A percentile compares a stretch with the other conserved stretches of the same genome.
Evolutionary conservation across 352 stramenopile species (phyloP).

Genomic region (Phytophthora pluvialis): DNA sequence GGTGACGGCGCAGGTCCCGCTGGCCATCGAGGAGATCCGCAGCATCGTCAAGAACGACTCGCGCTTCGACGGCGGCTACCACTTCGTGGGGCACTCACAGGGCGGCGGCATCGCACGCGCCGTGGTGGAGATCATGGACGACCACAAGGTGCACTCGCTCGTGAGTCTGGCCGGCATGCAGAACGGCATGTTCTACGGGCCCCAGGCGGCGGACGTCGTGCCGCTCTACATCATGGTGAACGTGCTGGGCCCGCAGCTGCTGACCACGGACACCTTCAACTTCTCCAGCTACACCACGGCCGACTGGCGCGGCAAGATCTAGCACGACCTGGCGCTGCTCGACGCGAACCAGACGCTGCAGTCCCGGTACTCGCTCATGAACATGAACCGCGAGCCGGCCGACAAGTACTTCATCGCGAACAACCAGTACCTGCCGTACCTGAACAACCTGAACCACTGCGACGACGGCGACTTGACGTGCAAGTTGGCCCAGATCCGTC

Average conservation of each 20-base stretch:
- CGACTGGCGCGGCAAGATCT: slow-evolving; percentile 40
- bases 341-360: slow-evolving; percentile 39
- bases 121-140: slow-evolving; percentile 62
- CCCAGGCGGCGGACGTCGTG: slow-evolving; percentile 37
- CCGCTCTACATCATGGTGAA: slow-evolving; percentile 46
- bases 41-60: slow-evolving; percentile 39
- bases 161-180: slow-evolving; percentile 55
- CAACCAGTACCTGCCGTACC: slow-evolving; percentile 43
- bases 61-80: slow-evolving; percentile 48
- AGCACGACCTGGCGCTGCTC: slow-evolving; percentile 44
- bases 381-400: slow-evolving; percentile 44
- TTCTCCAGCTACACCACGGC: slow-evolving; percentile 34
- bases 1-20: slow-evolving; percentile 43
- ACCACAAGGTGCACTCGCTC: slow-evolving; percentile 53
- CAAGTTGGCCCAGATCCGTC: slow-evolving; percentile 30
- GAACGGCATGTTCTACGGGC: slow-evolving; percentile 63
- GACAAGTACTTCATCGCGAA: slow-evolving; percentile 31
- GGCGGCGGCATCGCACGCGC: slow-evolving; percentile 47
- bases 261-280: slow-evolving; percentile 40
- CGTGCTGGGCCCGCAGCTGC: slow-evolving; percentile 29
- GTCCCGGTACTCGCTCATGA: slow-evolving; percentile 45
- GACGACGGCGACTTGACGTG: slow-evolving; percentile 9
- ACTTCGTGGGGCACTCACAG: slow-evolving; percentile 58
- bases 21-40: slow-evolving; percentile 58
- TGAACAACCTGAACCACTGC: slow-evolving; percentile 45